A percentile compares a stretch with the other conserved stretches of the same genome.
These are phyloP conservation scores for Mortierella sp. DNA, from an alignment of 371 early-diverging fungal species.

Conservation along the genomic window DNA sequence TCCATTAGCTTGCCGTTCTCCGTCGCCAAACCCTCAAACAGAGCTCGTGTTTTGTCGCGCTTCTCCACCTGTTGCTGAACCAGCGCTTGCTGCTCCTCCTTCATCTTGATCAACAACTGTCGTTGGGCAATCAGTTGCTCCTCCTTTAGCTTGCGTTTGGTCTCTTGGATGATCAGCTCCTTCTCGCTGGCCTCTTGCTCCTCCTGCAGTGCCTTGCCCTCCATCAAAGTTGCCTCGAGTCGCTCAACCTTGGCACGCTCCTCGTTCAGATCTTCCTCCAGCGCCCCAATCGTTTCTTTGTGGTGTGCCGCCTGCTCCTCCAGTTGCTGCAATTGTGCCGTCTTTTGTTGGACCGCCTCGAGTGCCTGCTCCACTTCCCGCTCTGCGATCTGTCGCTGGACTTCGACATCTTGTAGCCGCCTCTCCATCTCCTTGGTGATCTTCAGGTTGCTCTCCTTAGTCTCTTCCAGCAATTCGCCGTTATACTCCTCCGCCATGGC, in stretches of 20 bases:
- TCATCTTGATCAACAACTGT: conserved; percentile 43
- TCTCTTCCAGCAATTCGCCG: conserved; percentile 40
- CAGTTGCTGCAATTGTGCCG: conserved; percentile 36
- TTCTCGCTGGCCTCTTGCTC: conserved; percentile 32
- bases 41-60: conserved; percentile 48
- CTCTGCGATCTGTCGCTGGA: conserved; percentile 46
- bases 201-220: conserved; percentile 45
- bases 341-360: conserved; percentile 46
- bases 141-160: conserved; percentile 45
- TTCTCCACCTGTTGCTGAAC: conserved; percentile 38
- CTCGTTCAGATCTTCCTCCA: conserved; percentile 48
- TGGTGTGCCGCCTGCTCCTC: conserved; percentile 43
- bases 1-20: conserved; percentile 62
- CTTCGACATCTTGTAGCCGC: conserved; percentile 48
- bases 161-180: conserved; percentile 23
- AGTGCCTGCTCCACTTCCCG: conserved; percentile 44
- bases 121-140: conserved; percentile 51
- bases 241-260: conserved; percentile 37
- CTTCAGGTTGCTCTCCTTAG: conserved; percentile 45
- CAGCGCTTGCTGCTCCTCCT: conserved; percentile 47
- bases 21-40: conserved; percentile 55
- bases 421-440: conserved; percentile 56
- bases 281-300: conserved; percentile 41
- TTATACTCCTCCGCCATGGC: conserved; percentile 53
- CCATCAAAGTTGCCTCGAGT: conserved; percentile 33